Base-by-base conservation (phyloP, 2,329 filamentous ascomycete species). In the Colletotrichum endophyticum region DNA sequence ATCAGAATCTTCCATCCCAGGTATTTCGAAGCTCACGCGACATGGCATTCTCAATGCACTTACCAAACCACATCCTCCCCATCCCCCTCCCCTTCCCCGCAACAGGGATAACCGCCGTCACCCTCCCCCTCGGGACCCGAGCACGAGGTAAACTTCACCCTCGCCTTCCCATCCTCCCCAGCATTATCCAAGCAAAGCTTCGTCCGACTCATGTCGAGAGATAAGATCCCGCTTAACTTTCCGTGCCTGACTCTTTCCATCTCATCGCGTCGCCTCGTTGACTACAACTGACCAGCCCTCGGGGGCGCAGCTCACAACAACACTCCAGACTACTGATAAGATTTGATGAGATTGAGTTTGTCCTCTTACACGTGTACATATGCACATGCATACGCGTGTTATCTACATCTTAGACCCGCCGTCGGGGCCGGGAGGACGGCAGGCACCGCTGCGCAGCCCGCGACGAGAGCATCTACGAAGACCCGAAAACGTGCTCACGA, bases 31-130 rank as follows among this genome's bases (percentile, higher is more conserved):
- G 16, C 62, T 66, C 22, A 66, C 63, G 63, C 27, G 36, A 66
- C 62, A 66, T 66, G 62, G 36, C 36, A 66, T 49, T 53, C 22
- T 66, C 36, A 66, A 66, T 66, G 63, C 36, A 36, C 39, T 66
- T 66, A 66, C 32, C 63, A 66, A 66, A 53, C n/a, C 22, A 49
- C 34, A 53, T 66, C n/a, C 63, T 30, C n/a, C 28, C 22, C 36
- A 28, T 6, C 36, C 25, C 13, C 1, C 15, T 8, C 34, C 15
- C 34, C 7, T 0, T 9, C 8, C 5, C 19, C 11, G 2, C 16
- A 22, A 22, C 63, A 66, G 36, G 63, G 63, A 66, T 66, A 3
- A 49, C 22, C 44, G 44, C 44, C 44, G 19, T 22, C 39, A 16
- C 39, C 44, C 53, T 1, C 25, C 3, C 22, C 53, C 25, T 28